Evolutionary conservation across 2,329 filamentous ascomycete genomes (phyloP), one percentile per base, ranked within the genome.

Genomic region (Aaosphaeria arxii): DNA sequence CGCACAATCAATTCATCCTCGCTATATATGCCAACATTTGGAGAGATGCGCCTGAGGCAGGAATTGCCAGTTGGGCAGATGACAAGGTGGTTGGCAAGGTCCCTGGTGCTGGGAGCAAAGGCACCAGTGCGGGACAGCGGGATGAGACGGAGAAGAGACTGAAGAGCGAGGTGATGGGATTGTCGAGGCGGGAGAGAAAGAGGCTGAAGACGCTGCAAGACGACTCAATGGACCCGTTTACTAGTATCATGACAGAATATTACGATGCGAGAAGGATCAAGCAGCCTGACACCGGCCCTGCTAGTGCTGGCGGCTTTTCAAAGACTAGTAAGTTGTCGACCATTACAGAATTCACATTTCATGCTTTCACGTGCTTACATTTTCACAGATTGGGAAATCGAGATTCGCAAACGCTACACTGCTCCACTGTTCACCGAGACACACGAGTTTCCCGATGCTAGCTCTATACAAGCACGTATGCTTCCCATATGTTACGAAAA

Each of bases 221-320:
- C 57, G 76, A 51, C 29, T 33, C 40, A 5, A 50, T 44, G 9
- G 59, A 62, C 40, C 42, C 50, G 9, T 61, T 58, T 35, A 48
- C 47, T 7, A 35, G 45, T 28, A 43, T 59, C 6, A 57, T 66
- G 51, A 54, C 58, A 30, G 69, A 70, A 44, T 67, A 70, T 39
- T 68, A 72, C 4, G 66, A 70, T 6, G 65, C 68, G 29, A 64
- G 69, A 45, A 50, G 64, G 42, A 70, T 67, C 46, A 79, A 77
- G 58, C 64, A 78, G 40, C 76, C 79, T 30, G 79, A 85, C 30
- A 82, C 89, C 48, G 80, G 84, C 6, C 84, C 86, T 29, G 79
- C 85, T 30, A 62, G 59, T 85, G 84, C 62, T 28, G 86, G 84
- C 30, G 87, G 87, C 17, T 78, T 92, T 41, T 91, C 89, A 57